These are phyloP conservation scores for Xylaria sp. DNA, from an alignment of 2,329 filamentous ascomycete genomes.

Conservation along the genomic window DNA sequence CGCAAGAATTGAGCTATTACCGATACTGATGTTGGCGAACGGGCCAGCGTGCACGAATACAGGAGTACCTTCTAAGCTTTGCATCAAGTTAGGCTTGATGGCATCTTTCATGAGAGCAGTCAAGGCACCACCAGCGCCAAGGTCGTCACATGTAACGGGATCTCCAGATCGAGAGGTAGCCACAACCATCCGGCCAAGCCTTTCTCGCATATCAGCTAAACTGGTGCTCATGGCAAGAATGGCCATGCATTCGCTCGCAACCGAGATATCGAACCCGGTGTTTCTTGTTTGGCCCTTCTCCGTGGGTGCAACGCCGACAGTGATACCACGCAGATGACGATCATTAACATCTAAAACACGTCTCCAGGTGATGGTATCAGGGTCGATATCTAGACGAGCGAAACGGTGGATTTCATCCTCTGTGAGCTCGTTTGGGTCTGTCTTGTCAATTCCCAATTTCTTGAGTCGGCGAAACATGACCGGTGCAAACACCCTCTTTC, in stretches of 20 bases:
- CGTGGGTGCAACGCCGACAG: constrained; percentile 86
- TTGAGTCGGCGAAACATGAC: constrained; percentile 93
- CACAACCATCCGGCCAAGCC: constrained; percentile 94
- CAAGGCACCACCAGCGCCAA: constrained; percentile 90
- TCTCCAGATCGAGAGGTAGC: constrained; percentile 87
- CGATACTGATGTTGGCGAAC: constrained; percentile 98
- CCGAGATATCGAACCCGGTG: constrained; percentile 97
- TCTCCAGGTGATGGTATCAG: constrained; percentile 96
- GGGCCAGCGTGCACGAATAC: constrained; percentile 98
- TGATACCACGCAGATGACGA: constrained; percentile 88
- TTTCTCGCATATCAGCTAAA: constrained; percentile 88
- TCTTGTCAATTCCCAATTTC: constrained; percentile 97
- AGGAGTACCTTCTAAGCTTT: constrained; percentile 94
- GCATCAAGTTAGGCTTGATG: constrained; percentile 99
- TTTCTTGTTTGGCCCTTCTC: constrained; percentile 90
- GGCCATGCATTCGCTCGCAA: constrained; percentile 98
- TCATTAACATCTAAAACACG: constrained; percentile 98
- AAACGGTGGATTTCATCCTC: constrained; percentile 89
- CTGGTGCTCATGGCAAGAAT: constrained; percentile 93
- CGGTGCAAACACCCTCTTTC: constrained; percentile 84
- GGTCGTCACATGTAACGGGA: constrained; percentile 94
- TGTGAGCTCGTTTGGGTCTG: constrained; percentile 88
- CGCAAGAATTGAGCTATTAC: constrained; percentile 93
- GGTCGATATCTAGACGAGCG: constrained; percentile 95
- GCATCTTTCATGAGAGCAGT: constrained; percentile 97